Conservation (phyloP, 2,329 filamentous ascomycete genomes). For the Podosphaera leucotricha region DNA sequence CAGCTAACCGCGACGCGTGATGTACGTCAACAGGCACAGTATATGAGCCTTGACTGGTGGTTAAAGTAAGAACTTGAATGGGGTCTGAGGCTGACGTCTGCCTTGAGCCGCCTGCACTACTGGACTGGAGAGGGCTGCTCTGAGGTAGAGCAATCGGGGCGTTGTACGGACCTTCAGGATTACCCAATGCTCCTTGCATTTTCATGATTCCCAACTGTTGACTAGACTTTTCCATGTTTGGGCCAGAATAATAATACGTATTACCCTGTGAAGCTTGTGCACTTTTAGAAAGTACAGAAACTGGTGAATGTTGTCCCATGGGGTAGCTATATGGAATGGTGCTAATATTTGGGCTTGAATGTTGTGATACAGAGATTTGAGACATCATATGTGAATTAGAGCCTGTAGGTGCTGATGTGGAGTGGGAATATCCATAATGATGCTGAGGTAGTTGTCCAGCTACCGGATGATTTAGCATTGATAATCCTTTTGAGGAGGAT, state of each 20-base stretch:
- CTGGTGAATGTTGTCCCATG: conserved; percentile 18
- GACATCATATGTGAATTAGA: conserved; percentile 19
- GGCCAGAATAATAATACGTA: conserved; percentile 13
- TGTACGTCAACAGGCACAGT: conserved; percentile 55
- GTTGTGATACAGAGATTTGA: conserved; percentile 16
- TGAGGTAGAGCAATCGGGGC: conserved; percentile 12
- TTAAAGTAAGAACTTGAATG: conserved; percentile 16
- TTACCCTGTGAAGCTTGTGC: conserved; percentile 7
- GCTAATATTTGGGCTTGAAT: conserved; percentile 23
- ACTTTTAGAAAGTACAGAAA: conserved; percentile 11
- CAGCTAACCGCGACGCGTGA: conserved; percentile 58
- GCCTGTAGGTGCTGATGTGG: conserved; percentile 15
- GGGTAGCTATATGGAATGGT: conserved; percentile 21
- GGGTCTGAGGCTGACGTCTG: conserved; percentile 15
- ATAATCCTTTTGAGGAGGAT: conserved; percentile 19
- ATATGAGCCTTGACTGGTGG: conserved; percentile 27
- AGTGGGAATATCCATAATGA: conserved; percentile 18
- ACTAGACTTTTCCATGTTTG: conserved; percentile 10
- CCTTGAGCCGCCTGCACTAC: conserved; percentile 12
- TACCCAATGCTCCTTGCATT: conserved; percentile 11
- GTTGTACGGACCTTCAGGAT: conserved; percentile 16
- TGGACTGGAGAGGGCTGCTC: conserved; percentile 12
- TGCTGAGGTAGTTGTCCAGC: conserved; percentile 5
- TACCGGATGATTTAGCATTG: conserved; percentile 18
- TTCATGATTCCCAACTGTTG: conserved; percentile 13